Evolutionary conservation across 331 rosid species (phyloP).

Genomic region (Ulmus americana): DNA sequence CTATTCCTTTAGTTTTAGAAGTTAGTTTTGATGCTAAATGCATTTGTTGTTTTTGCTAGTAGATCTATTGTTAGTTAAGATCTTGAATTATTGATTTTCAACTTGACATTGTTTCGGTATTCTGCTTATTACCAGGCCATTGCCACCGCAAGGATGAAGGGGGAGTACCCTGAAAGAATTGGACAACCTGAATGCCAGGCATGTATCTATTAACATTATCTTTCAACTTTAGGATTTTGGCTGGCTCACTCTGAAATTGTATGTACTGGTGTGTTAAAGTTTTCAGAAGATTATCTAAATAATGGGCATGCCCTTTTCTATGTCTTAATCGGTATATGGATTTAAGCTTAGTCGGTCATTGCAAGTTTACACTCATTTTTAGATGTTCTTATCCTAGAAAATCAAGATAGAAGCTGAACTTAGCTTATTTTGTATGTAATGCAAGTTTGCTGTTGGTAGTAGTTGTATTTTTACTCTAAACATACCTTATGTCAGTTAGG

Average conservation of each 20-base stretch:
- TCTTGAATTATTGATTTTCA: constrained; percentile 3
- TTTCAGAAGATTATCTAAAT: too few species aligned
- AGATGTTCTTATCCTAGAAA: background rate
- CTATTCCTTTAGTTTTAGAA: background rate
- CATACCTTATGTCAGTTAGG: background rate
- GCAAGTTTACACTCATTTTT: background rate
- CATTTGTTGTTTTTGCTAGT: too few species aligned
- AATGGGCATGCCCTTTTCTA: too few species aligned
- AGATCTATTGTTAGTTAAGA: background rate
- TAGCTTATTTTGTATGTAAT: background rate
- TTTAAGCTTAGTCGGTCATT: background rate
- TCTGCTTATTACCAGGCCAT: constrained; percentile 57
- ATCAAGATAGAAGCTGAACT: background rate
- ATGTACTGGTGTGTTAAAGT: too few species aligned
- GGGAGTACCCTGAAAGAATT: constrained; percentile 88
- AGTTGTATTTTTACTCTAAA: background rate
- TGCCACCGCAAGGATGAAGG: constrained; percentile 95
- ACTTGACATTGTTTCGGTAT: constrained; percentile 7
- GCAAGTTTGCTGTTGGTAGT: background rate
- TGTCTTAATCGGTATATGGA: background rate
- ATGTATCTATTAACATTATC: constrained; percentile 27
- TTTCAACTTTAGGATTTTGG: too few species aligned
- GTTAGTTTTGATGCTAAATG: too few species aligned
- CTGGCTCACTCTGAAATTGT: too few species aligned
- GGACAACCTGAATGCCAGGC: constrained; percentile 99